Evolutionary conservation across 345 rosid species (phyloP).

Genomic region (Eucalyptus sp.): DNA sequence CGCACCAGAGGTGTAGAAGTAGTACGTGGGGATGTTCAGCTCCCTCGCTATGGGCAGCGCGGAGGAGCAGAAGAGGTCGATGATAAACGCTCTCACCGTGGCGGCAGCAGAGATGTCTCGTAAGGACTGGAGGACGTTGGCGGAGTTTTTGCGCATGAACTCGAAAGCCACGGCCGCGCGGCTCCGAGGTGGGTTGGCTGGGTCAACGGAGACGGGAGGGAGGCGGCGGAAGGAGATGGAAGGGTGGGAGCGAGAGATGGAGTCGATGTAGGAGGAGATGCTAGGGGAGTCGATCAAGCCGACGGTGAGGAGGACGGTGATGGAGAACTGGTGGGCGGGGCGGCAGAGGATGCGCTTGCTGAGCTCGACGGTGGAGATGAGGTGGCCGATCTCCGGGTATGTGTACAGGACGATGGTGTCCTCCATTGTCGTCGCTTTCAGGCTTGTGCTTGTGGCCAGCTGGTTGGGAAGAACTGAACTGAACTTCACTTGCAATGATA

Average conservation of each 20-base stretch:
- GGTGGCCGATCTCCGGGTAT: slow-evolving; percentile 1
- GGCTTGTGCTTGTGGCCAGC: neutral
- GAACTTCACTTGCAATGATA: neutral
- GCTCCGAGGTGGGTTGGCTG: neutral
- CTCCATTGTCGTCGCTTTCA: neutral
- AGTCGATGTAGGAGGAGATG: neutral
- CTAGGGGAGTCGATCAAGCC: neutral
- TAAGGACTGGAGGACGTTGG: neutral
- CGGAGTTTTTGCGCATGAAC: neutral
- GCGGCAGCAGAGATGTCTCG: neutral
- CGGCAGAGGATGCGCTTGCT: neutral
- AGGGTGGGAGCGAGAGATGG: neutral
- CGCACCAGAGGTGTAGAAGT: neutral
- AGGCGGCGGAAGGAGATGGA: slow-evolving; percentile 4
- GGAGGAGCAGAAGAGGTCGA: slow-evolving; percentile 6
- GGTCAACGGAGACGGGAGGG: neutral
- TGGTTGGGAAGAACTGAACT: neutral
- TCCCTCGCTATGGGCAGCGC: neutral
- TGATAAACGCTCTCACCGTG: neutral
- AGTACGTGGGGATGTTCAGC: slow-evolving; percentile 9
- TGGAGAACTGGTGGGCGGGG: neutral
- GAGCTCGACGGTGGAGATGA: neutral
- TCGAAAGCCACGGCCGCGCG: neutral
- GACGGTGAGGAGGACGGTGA: neutral
- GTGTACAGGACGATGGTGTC: slow-evolving; percentile 2